phyloP scores from a whole-genome alignment of 1,284 basidiomycete genomes.

The Gymnopus androsaceus region DNA sequence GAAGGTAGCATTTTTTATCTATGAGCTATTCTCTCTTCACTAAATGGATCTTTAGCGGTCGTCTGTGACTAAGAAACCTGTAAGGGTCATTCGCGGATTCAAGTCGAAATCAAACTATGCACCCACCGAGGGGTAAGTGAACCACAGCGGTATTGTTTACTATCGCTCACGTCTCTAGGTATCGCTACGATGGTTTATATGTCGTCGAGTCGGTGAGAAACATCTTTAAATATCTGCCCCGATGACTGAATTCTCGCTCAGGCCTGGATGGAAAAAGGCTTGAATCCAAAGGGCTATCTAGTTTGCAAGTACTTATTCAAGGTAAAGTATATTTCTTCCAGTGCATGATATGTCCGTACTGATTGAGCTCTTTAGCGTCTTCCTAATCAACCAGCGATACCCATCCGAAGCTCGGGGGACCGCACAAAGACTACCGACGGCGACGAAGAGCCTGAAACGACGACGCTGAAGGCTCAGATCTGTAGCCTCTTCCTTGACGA shows the following conservation, averaged over 20 bases:
- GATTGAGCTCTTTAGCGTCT: constrained; percentile 50
- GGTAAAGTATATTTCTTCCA: constrained; percentile 38
- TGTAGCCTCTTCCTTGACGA: too few relatives aligned
- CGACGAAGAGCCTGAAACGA: neutral
- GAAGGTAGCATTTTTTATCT: constrained; percentile 40
- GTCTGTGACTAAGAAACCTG: constrained; percentile 69
- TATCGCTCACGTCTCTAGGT: constrained; percentile 41
- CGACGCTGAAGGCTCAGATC: too few relatives aligned
- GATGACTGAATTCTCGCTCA: constrained; percentile 26
- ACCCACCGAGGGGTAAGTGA: constrained; percentile 67
- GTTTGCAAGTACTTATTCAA: constrained; percentile 83
- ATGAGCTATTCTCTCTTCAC: neutral
- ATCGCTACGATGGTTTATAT: constrained; percentile 86
- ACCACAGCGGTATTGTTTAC: neutral
- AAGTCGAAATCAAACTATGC: constrained; percentile 72
- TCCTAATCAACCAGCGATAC: constrained; percentile 58
- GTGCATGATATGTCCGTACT: neutral
- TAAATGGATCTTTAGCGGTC: constrained; percentile 51
- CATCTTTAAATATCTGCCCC: neutral
- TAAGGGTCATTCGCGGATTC: constrained; percentile 80
- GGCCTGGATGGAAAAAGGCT: constrained; percentile 72
- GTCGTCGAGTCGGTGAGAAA: constrained; percentile 48
- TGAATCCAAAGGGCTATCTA: constrained; percentile 62
- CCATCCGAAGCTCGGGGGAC: constrained; percentile 31
- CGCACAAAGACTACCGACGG: neutral